phyloP scores from a whole-genome alignment of 495 filamentous ascomycete species.

The Apiosordaria backusii region DNA sequence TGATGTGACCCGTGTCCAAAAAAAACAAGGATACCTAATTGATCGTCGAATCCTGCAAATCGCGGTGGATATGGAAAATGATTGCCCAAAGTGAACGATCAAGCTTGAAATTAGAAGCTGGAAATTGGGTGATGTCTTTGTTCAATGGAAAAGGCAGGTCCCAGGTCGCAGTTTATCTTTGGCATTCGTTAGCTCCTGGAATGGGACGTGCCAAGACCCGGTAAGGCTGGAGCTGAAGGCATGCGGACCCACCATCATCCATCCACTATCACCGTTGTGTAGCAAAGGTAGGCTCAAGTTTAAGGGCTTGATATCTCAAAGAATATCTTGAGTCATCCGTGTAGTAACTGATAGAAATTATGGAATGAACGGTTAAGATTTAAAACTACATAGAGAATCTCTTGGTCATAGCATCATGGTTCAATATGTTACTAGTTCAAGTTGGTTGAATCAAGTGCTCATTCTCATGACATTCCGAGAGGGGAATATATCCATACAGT shows the following conservation, averaged over 20 bases:
- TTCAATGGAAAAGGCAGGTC: neutral
- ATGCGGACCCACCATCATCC: too few relatives aligned
- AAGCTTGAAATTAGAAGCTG: neutral
- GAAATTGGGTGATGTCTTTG: neutral
- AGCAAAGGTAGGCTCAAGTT: too few relatives aligned
- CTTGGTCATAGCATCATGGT: too few relatives aligned
- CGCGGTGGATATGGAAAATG: neutral
- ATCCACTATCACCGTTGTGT: too few relatives aligned
- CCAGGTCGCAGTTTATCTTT: neutral
- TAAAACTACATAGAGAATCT: too few relatives aligned
- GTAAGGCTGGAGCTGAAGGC: slow-evolving; percentile 10
- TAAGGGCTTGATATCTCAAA: too few relatives aligned
- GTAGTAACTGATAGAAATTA: too few relatives aligned
- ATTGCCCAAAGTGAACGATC: neutral
- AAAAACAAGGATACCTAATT: neutral
- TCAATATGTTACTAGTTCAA: neutral
- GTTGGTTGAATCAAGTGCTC: slow-evolving; percentile 4
- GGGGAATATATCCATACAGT: slow-evolving; percentile 27
- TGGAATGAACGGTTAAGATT: too few relatives aligned
- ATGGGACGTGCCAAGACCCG: slow-evolving; percentile 12
- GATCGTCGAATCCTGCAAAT: neutral
- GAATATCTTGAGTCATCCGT: too few relatives aligned
- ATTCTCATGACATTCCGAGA: slow-evolving; percentile 22
- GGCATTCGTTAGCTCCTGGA: neutral
- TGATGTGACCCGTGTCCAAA: neutral